Percentiles rank a stretch among this genome's conserved stretches.
Evolutionary conservation across 2,329 filamentous ascomycete genomes (phyloP).

Genomic region (Fusarium paranaense): DNA sequence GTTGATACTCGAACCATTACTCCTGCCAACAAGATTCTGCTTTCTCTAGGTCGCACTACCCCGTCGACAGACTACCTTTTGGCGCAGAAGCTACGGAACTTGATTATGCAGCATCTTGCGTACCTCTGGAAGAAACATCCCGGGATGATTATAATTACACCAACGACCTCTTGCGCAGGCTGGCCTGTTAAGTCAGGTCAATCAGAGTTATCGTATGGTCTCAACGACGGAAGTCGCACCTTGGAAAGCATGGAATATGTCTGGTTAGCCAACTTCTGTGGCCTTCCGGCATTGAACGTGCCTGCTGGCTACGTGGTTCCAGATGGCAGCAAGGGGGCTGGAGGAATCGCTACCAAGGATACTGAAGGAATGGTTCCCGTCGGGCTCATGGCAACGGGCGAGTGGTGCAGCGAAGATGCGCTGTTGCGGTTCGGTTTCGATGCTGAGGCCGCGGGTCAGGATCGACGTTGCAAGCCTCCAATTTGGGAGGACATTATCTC

Average conservation of each 20-base stretch:
- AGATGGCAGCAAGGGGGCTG: conserved; percentile 46
- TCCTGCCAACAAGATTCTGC: conserved; percentile 72
- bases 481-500: conserved; percentile 36
- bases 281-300: conserved; percentile 58
- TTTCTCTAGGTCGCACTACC: conserved; percentile 72
- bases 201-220: conserved; percentile 53
- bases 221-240: conserved; percentile 61
- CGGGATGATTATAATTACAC: conserved; percentile 77
- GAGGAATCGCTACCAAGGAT: conserved; percentile 47
- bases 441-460: conserved; percentile 53
- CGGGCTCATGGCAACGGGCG: conserved; percentile 66
- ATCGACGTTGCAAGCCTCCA: conserved; percentile 25
- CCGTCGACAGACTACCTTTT: conserved; percentile 74
- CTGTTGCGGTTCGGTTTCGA: conserved; percentile 62
- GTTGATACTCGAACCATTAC: conserved; percentile 63
- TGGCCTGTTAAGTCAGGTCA: conserved; percentile 53
- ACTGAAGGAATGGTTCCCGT: conserved; percentile 59
- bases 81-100: conserved; percentile 75
- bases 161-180: conserved; percentile 68
- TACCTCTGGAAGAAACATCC: conserved; percentile 73
- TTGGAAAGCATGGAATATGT: conserved; percentile 62
- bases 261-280: conserved; percentile 65
- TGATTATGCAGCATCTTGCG: conserved; percentile 78
- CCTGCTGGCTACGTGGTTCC: conserved; percentile 60
- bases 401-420: conserved; percentile 64